Evolutionary conservation across 805 yeast genomes (phyloP).

Genomic region (Candida lessepsii): DNA sequence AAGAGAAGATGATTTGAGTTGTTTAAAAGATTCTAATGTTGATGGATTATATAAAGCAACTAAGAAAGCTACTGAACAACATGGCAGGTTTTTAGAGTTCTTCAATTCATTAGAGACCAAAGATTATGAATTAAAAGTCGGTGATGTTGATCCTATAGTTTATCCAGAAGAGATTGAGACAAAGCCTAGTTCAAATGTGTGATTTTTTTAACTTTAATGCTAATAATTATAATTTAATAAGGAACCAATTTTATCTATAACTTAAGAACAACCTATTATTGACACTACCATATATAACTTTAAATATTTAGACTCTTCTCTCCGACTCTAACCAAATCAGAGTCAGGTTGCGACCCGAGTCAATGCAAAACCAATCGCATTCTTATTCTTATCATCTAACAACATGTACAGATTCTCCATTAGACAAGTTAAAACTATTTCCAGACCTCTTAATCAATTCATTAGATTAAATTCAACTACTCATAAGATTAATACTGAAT

Average conservation of each 20-base stretch:
- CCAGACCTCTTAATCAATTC: constrained; percentile 7
- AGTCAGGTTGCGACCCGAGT: neutral
- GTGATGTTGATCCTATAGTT: constrained; percentile 1
- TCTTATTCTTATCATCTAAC: neutral
- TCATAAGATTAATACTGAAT: constrained; percentile 37
- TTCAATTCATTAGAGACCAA: constrained; percentile 9
- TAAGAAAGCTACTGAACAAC: constrained; percentile 6
- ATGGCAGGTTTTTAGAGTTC: constrained; percentile 10
- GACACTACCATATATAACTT: too few relatives aligned
- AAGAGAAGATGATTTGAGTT: constrained; percentile 12
- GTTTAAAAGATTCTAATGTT: constrained; percentile 11
- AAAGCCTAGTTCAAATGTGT: too few relatives aligned
- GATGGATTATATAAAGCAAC: constrained; percentile 4
- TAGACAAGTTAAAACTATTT: constrained; percentile 4
- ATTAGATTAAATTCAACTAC: constrained; percentile 28
- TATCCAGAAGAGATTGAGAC: neutral
- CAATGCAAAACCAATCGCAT: constrained; percentile 1
- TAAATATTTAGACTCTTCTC: neutral
- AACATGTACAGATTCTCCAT: constrained; percentile 4
- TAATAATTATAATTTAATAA: too few relatives aligned
- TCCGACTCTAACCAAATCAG: neutral
- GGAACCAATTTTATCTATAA: too few relatives aligned
- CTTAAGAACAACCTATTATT: too few relatives aligned
- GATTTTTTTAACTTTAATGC: too few relatives aligned
- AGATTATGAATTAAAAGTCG: constrained; percentile 7